phyloP scores from a whole-genome alignment of 306 rosid species.

The Lathyrus sativus region DNA sequence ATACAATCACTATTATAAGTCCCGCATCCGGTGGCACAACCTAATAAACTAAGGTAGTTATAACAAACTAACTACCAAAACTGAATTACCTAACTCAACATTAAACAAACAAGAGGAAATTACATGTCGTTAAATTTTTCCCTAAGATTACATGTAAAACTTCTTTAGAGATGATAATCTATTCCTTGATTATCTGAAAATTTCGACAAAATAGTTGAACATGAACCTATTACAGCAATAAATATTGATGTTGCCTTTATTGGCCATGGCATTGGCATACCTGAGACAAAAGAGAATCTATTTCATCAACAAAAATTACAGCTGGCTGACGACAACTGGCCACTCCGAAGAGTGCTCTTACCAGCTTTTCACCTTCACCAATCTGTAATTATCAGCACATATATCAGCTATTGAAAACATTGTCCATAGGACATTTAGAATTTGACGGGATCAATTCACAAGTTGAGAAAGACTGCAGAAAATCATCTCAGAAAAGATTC shows the following conservation, averaged over 20 bases:
- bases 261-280: slow-evolving; percentile 50
- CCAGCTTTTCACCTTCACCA: slow-evolving; percentile 99
- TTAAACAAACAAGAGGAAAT: neutral
- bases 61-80: no score
- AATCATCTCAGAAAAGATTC: slow-evolving; percentile 20
- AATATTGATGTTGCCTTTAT: slow-evolving; percentile 8
- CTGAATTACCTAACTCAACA: no score
- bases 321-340: slow-evolving; percentile 99
- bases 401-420: slow-evolving; percentile 24
- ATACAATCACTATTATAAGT: no score
- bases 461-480: slow-evolving; percentile 30
- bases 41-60: no score
- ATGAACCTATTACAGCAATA: slow-evolving; percentile 27
- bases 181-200: slow-evolving; percentile 4
- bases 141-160: slow-evolving; percentile 23
- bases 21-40: no score
- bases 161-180: slow-evolving; percentile 24
- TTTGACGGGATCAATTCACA: slow-evolving; percentile 9
- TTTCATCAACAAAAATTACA: slow-evolving; percentile 96
- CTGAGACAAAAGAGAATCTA: slow-evolving; percentile 97
- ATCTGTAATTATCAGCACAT: slow-evolving; percentile 57
- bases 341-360: slow-evolving; percentile 91
- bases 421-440: slow-evolving; percentile 24
- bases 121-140: slow-evolving; percentile 21
- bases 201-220: slow-evolving; percentile 13